Percentiles rank a stretch among this genome's conserved stretches.
Evolutionary conservation across 352 stramenopile genomes (phyloP).

Genomic region (Globisporangium paddicum): DNA sequence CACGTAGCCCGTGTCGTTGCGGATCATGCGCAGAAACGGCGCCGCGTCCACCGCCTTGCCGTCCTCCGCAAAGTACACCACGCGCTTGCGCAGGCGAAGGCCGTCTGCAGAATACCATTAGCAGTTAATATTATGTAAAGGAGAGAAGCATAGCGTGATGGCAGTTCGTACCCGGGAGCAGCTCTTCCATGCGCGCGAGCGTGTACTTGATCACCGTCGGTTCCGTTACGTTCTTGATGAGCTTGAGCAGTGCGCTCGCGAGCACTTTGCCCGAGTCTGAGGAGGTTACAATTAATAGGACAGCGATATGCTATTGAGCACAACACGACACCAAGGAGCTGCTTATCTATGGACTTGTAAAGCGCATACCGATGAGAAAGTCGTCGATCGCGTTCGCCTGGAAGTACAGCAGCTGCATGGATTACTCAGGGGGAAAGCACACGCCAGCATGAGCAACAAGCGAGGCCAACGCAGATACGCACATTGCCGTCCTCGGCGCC

Average conservation of each 20-base stretch:
- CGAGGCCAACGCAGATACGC: slow-evolving; percentile 9
- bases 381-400: slow-evolving; percentile 70
- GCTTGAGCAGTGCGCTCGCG: slow-evolving; percentile 65
- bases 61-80: slow-evolving; percentile 75
- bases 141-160: too few species aligned
- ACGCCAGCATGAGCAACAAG: background rate
- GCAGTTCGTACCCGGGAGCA: slow-evolving; percentile 43
- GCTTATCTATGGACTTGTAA: background rate
- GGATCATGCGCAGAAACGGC: slow-evolving; percentile 79
- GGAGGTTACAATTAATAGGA: too few species aligned
- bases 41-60: slow-evolving; percentile 69
- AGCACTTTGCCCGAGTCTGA: slow-evolving; percentile 64
- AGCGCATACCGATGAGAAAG: slow-evolving; percentile 44
- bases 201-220: slow-evolving; percentile 85
- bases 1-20: slow-evolving; percentile 82
- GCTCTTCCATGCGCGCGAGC: slow-evolving; percentile 82
- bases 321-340: too few species aligned
- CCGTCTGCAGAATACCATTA: too few species aligned
- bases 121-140: too few species aligned
- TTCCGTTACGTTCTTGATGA: slow-evolving; percentile 88
- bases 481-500: slow-evolving; percentile 53
- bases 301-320: too few species aligned
- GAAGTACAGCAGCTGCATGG: slow-evolving; percentile 15
- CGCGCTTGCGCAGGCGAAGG: slow-evolving; percentile 70
- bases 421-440: slow-evolving; percentile 14